These are phyloP conservation scores for Pichia ethanolica DNA, from an alignment of 805 yeast species.

Conservation along the genomic window DNA sequence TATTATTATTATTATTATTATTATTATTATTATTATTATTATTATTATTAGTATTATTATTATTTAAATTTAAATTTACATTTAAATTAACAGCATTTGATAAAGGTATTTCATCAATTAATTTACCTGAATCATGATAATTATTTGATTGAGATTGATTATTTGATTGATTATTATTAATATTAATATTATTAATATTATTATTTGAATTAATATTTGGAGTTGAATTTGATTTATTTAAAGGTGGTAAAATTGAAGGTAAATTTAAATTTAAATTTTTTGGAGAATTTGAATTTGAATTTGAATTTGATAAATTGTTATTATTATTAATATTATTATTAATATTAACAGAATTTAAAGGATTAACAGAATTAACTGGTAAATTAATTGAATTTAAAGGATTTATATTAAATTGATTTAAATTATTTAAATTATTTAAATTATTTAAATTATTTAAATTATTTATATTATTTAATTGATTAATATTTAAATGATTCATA, in stretches of 20 bases:
- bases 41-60: too few species aligned
- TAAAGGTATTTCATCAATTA: neutral
- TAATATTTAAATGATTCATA: too few species aligned
- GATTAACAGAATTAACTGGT: neutral
- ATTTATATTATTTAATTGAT: too few species aligned
- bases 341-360: too few species aligned
- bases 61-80: neutral
- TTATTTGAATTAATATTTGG: neutral
- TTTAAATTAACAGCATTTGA: slow-evolving; percentile 6
- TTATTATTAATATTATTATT: too few species aligned
- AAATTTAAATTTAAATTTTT: neutral
- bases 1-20: neutral
- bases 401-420: neutral
- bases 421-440: too few species aligned
- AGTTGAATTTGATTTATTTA: neutral
- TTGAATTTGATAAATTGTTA: neutral
- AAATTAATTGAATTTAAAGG: neutral
- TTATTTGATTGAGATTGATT: too few species aligned
- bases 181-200: too few species aligned
- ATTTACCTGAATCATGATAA: too few species aligned
- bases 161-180: too few species aligned
- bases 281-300: neutral
- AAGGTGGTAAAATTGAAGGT: neutral
- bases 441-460: too few species aligned
- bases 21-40: neutral